Percentiles rank a stretch among this genome's conserved stretches.
These are phyloP conservation scores for Mycena sp. DNA, from an alignment of 1,284 basidiomycete species.

Conservation along the genomic window DNA sequence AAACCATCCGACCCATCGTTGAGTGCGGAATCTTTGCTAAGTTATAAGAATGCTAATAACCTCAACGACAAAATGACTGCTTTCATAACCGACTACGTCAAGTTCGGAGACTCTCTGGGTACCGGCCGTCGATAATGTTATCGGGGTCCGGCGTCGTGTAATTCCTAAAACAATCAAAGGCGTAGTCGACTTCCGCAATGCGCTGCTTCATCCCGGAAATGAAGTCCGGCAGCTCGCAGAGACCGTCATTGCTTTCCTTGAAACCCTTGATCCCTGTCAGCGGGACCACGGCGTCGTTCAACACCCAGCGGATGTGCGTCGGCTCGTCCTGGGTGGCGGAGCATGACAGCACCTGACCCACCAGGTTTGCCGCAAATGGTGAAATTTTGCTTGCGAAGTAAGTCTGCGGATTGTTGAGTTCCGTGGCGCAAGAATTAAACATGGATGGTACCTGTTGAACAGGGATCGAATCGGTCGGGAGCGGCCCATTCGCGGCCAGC, in stretches of 20 bases:
- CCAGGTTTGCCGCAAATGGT: constrained; percentile 80
- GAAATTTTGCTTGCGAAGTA: constrained; percentile 60
- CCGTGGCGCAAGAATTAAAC: neutral
- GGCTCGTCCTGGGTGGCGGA: constrained; percentile 34
- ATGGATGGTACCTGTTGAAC: constrained; percentile 50
- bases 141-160: constrained; percentile 36
- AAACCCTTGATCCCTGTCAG: constrained; percentile 68
- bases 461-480: constrained; percentile 63
- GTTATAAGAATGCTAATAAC: too few species aligned
- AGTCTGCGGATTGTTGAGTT: constrained; percentile 40
- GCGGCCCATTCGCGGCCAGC: constrained; percentile 58
- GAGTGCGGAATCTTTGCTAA: too few species aligned
- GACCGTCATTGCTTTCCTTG: constrained; percentile 56
- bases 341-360: constrained; percentile 70
- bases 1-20: too few species aligned
- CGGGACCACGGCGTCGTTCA: constrained; percentile 71
- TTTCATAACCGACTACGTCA: too few species aligned
- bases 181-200: constrained; percentile 55
- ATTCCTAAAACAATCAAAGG: constrained; percentile 54
- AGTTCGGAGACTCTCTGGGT: neutral
- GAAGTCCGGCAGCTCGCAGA: constrained; percentile 65
- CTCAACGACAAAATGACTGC: too few species aligned
- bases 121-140: neutral
- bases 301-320: constrained; percentile 62
- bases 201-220: constrained; percentile 57